Conservation (phyloP, 2,329 filamentous ascomycete species). For the Penicillium hordei region DNA sequence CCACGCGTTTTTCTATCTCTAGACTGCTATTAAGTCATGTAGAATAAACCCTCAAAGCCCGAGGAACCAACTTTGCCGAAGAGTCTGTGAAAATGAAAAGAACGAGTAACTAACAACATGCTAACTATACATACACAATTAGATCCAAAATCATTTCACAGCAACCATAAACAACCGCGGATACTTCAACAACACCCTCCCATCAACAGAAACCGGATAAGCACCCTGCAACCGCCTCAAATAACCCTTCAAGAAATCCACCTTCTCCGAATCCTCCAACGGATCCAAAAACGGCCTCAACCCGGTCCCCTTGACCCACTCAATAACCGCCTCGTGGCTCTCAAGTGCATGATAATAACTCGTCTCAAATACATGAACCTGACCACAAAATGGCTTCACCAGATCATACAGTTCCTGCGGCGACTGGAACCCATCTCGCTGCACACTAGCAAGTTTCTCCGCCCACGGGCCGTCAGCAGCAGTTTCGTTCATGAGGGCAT, state of each 20-base stretch:
- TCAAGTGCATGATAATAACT: conserved; percentile 55
- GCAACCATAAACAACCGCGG: conserved; percentile 59
- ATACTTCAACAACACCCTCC: conserved; percentile 56
- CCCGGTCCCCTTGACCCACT: conserved; percentile 61
- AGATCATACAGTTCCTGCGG: conserved; percentile 51
- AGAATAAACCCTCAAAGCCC: neutral
- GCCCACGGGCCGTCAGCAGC: conserved; percentile 45
- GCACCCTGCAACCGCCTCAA: conserved; percentile 42
- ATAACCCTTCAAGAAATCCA: conserved; percentile 52
- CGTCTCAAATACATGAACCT: conserved; percentile 56
- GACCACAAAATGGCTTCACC: conserved; percentile 44
- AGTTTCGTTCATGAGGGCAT: conserved; percentile 52
- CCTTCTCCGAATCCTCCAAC: conserved; percentile 43
- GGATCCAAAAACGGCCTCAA: conserved; percentile 56
- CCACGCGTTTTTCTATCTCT: neutral
- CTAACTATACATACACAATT: neutral
- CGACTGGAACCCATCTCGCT: conserved; percentile 52
- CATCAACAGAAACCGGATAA: conserved; percentile 52
- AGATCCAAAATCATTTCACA: conserved; percentile 18
- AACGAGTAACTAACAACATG: neutral
- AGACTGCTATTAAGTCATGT: no score
- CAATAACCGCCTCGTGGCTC: conserved; percentile 53
- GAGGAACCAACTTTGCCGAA: rapidly evolving
- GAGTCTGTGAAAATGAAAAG: neutral
- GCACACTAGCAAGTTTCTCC: conserved; percentile 31